Evolutionary conservation across 768 basidiomycete genomes (phyloP).

Genomic region (Lyophyllum atratum): DNA sequence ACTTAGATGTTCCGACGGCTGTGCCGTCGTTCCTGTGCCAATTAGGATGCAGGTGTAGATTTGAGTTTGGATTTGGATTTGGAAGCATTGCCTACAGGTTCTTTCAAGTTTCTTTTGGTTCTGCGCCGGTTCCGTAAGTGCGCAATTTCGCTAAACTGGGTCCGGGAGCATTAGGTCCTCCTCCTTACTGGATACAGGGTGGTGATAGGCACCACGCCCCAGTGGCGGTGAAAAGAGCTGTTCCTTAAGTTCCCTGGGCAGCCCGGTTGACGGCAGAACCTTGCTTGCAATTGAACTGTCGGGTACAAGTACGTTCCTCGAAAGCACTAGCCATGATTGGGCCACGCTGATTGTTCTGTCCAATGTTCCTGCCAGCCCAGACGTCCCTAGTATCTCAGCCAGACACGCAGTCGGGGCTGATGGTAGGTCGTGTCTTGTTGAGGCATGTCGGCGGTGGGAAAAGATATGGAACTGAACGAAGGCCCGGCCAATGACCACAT

Average conservation of each 20-base stretch:
- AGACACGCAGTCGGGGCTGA: neutral
- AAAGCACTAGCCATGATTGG: too few species aligned
- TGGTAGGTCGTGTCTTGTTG: neutral
- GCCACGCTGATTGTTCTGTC: too few species aligned
- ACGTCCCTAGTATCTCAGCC: too few species aligned
- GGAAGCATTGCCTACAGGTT: neutral
- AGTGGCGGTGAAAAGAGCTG: conserved; percentile 3
- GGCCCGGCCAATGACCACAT: too few species aligned
- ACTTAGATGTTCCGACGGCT: neutral
- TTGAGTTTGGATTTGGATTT: neutral
- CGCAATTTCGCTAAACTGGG: neutral
- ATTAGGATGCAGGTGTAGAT: neutral
- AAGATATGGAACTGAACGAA: neutral
- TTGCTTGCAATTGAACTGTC: neutral
- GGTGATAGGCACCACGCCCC: neutral
- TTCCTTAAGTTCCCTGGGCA: neutral
- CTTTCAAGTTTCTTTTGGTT: neutral
- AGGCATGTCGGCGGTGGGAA: neutral
- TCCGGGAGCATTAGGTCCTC: neutral
- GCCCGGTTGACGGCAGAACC: neutral
- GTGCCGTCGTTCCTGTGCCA: neutral
- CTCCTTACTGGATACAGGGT: neutral
- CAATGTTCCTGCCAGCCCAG: too few species aligned
- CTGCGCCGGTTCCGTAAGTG: neutral
- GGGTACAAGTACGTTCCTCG: neutral